phyloP scores from a whole-genome alignment of 345 rosid species.

The Mallotus nudiflorus region DNA sequence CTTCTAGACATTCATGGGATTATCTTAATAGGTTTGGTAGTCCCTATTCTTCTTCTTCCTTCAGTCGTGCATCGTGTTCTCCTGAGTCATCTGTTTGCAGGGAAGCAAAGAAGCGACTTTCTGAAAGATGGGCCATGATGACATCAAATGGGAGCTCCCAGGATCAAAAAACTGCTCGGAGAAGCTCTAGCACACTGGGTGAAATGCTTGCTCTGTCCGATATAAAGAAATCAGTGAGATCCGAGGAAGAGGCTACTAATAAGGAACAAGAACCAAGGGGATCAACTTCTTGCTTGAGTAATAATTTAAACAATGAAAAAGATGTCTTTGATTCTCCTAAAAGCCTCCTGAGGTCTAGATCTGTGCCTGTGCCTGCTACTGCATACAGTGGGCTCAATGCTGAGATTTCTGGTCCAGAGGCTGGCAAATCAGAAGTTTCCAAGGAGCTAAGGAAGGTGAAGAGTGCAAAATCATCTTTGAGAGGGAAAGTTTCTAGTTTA shows the following conservation, averaged over 20 bases:
- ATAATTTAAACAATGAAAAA: slow-evolving; percentile 48
- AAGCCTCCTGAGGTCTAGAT: slow-evolving; percentile 68
- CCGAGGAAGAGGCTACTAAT: slow-evolving; percentile 39
- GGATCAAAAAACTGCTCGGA: slow-evolving; percentile 46
- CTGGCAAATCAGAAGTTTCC: slow-evolving; percentile 38
- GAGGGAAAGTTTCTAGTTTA: slow-evolving; percentile 71
- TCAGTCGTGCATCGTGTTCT: slow-evolving; percentile 71
- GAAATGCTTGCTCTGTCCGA: slow-evolving; percentile 94
- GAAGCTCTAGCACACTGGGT: slow-evolving; percentile 80
- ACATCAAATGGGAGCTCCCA: slow-evolving; percentile 59
- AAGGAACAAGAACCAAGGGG: slow-evolving; percentile 46
- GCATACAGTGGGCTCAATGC: slow-evolving; percentile 47
- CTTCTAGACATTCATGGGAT: slow-evolving; percentile 90
- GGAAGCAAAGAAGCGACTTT: slow-evolving; percentile 72
- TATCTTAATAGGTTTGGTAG: slow-evolving; percentile 64
- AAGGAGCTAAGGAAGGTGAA: slow-evolving; percentile 55
- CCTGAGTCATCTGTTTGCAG: slow-evolving; percentile 89
- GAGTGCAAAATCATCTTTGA: slow-evolving; percentile 61
- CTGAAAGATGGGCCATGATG: slow-evolving; percentile 98
- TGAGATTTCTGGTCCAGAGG: slow-evolving; percentile 43
- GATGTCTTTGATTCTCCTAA: slow-evolving; percentile 42
- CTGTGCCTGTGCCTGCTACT: slow-evolving; percentile 67
- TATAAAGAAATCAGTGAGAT: slow-evolving; percentile 38
- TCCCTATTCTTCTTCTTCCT: slow-evolving; percentile 64
- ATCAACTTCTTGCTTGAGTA: slow-evolving; percentile 51